Evolutionary conservation across 179 eudicot genomes (phyloP), one percentile per base, ranked within the genome.

Genomic region (Beta macrorhiza): DNA sequence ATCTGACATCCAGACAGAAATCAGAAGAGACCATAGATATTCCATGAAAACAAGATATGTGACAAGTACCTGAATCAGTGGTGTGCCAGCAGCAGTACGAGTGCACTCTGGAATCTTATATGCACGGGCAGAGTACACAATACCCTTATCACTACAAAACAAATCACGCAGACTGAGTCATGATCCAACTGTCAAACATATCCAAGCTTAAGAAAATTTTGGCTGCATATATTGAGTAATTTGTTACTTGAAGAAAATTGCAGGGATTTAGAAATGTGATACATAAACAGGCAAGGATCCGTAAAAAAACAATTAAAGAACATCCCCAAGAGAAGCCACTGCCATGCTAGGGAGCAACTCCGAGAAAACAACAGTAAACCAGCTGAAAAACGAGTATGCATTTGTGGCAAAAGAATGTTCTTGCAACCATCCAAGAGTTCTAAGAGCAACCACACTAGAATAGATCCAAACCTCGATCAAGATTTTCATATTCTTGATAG

Each of bases 1-100:
- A 96, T 91, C 99, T 96, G 91, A 51, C 20, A 79, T 70, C 78
- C 82, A 82, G 65, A 87, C 5, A 56, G 78, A 61, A 76, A 79
- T 81, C 78, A 85, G 85, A 74, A 85, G 72, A 69, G 16, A 57
- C 64, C 78, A 82, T 29, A 83, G 76, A 70, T 5, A 61, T 55
- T 16, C 15, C 42, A 25, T 19, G 25, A 32, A 20, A 77, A 75
- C 22, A 83, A 75, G 17, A 29, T 1, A 25, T 58, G 61, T 9
- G 47, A 12, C 15, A 37, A 72, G 69, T 78, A 92, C 98, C 90
- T 96, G 99, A 82, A 96, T 71, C 67, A 94, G 80, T 67, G 99
- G 99, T 51, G 98, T 92, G 72, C 99, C 99, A 79, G 98, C 97
- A 80, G 96, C 98, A 83, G 96, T 85, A 47, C 98, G 92, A 78